phyloP scores from a whole-genome alignment of 768 basidiomycete genomes.

The Dacryopinax primogenitus region DNA sequence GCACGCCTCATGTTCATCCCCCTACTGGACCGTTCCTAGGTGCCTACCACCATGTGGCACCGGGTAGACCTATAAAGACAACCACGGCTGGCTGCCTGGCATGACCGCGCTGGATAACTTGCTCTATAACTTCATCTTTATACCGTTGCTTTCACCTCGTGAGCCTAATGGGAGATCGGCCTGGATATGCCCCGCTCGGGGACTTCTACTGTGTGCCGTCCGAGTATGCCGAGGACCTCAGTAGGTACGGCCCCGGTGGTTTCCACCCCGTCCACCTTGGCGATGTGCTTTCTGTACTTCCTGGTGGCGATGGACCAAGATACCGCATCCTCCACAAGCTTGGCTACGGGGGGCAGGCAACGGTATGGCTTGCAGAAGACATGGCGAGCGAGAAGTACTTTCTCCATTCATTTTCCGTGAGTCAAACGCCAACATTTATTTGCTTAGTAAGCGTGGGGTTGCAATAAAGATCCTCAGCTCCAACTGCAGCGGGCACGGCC shows the following conservation, averaged over 20 bases:
- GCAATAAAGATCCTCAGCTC: neutral
- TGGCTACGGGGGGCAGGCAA: constrained; percentile 35
- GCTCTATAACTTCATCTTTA: neutral
- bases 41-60: neutral
- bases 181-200: neutral
- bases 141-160: neutral
- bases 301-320: constrained; percentile 27
- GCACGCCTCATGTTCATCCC: neutral
- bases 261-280: constrained; percentile 42
- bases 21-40: neutral
- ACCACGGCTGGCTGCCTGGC: neutral
- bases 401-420: neutral
- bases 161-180: neutral
- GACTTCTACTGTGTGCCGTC: constrained; percentile 4
- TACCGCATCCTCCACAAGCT: constrained; percentile 41
- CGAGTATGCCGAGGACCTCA: constrained; percentile 54
- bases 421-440: neutral
- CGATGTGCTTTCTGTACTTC: constrained; percentile 28
- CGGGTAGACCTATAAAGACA: neutral
- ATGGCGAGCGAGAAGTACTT: neutral
- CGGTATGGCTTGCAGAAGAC: constrained; percentile 32
- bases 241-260: constrained; percentile 58
- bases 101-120: neutral
- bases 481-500: neutral
- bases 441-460: neutral